Percentiles rank a stretch among this genome's conserved stretches.
Conservation (phyloP, 345 rosid species). For the Eucalyptus dawsonii region DNA sequence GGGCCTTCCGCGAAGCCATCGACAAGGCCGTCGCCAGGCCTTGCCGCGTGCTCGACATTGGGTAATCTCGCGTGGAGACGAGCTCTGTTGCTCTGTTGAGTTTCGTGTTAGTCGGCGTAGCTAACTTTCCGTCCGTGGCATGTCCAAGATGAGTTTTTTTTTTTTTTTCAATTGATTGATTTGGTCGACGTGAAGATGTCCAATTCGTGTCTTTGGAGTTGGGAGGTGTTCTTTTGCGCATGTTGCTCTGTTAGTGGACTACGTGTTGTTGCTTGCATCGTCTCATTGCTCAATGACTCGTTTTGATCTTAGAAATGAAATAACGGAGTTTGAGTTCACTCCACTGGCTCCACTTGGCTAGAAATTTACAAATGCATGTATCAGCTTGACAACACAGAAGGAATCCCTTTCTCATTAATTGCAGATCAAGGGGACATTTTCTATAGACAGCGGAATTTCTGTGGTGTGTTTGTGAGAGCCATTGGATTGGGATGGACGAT, state of each 20-base stretch:
- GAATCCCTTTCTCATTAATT: background rate
- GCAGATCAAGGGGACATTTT: background rate
- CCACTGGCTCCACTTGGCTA: background rate
- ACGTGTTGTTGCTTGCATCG: background rate
- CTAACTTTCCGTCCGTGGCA: background rate
- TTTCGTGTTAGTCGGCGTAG: background rate
- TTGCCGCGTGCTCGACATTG: constrained; percentile 84
- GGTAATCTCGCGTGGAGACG: constrained; percentile 18
- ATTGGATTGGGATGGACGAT: background rate
- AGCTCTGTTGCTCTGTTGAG: background rate
- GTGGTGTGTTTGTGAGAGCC: background rate
- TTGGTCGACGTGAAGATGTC: background rate
- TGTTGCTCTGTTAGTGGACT: background rate
- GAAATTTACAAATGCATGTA: background rate
- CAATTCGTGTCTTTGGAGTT: background rate
- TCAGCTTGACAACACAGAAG: background rate
- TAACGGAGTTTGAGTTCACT: background rate
- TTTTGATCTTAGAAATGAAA: background rate
- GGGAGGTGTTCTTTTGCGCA: background rate
- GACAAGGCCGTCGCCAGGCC: constrained; percentile 50
- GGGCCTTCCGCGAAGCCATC: constrained; percentile 42
- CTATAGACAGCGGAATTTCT: background rate
- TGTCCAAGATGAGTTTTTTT: background rate
- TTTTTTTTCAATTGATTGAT: background rate
- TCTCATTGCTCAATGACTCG: background rate